phyloP scores from a whole-genome alignment of 164 flowering plant genomes.

The Macadamia integrifolia region DNA sequence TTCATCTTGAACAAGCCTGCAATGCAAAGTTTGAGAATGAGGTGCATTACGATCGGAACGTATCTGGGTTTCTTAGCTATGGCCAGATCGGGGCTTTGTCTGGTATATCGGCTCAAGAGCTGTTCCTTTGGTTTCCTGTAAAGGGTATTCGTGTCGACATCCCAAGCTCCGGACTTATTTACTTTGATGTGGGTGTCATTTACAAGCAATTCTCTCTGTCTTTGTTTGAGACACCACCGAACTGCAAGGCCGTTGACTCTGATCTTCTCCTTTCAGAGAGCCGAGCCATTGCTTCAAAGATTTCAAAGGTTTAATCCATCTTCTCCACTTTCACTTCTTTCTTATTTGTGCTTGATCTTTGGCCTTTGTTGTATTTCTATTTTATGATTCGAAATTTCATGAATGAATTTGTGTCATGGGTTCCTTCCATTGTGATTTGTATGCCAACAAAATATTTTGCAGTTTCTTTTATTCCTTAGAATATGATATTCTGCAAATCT shows the following conservation, averaged over 20 bases:
- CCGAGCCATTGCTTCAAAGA: constrained; percentile 9
- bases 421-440: too few relatives aligned
- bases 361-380: too few relatives aligned
- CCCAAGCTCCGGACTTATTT: constrained; percentile 43
- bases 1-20: constrained; percentile 31
- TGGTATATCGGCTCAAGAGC: constrained; percentile 41
- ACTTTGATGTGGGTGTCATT: constrained; percentile 47
- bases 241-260: constrained; percentile 22
- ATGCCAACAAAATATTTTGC: too few relatives aligned
- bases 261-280: constrained; percentile 11
- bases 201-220: constrained; percentile 39
- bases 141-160: constrained; percentile 40
- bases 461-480: too few relatives aligned
- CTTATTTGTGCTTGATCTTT: too few relatives aligned
- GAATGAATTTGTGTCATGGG: too few relatives aligned
- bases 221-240: constrained; percentile 38
- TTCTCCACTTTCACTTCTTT: neutral
- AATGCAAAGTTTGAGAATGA: constrained; percentile 36
- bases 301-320: constrained; percentile 20
- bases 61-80: constrained; percentile 31
- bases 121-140: constrained; percentile 48
- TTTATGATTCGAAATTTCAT: too few relatives aligned
- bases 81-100: constrained; percentile 37
- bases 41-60: constrained; percentile 34
- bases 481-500: too few relatives aligned